Percentiles rank a stretch among this genome's conserved stretches.
Conservation (phyloP, 2,329 filamentous ascomycete genomes). For the Ophiostoma triangulosporum region DNA sequence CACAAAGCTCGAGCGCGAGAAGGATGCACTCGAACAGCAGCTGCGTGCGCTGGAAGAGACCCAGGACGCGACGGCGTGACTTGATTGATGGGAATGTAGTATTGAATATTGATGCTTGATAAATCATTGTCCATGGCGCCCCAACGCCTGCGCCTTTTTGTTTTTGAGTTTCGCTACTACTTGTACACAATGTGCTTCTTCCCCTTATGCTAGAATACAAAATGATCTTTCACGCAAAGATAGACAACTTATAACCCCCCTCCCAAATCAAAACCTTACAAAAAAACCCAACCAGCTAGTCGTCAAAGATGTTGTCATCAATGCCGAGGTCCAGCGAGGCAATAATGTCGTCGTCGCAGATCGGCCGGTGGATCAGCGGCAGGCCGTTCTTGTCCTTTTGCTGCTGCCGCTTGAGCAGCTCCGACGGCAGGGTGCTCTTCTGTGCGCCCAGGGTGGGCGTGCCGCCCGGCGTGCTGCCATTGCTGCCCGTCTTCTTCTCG, state of each 20-base stretch:
- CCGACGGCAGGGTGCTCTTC: slow-evolving; percentile 33
- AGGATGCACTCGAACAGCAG: slow-evolving; percentile 19
- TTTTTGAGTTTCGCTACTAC: no score
- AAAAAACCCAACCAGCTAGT: not conserved
- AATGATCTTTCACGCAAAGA: no score
- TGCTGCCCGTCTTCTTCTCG: slow-evolving; percentile 27
- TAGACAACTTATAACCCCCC: no score
- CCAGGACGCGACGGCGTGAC: not conserved
- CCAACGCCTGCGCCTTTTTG: no score
- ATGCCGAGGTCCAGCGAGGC: slow-evolving; percentile 79
- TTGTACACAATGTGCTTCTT: no score
- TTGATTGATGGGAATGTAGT: no score
- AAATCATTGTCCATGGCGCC: no score
- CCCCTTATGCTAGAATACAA: not conserved
- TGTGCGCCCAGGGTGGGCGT: slow-evolving; percentile 16
- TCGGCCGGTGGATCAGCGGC: slow-evolving; percentile 60
- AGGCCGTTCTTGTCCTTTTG: slow-evolving; percentile 46
- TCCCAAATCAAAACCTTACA: not conserved
- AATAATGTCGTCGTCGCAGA: slow-evolving; percentile 88
- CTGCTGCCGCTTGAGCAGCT: slow-evolving; percentile 41
- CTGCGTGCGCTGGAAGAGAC: slow-evolving; percentile 4
- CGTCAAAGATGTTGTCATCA: slow-evolving; percentile 59
- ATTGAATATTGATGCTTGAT: no score
- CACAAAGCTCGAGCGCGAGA: slow-evolving; percentile 36
- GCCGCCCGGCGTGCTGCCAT: slow-evolving; percentile 32